Base-by-base conservation (phyloP, 345 rosid genomes). In the Murraya paniculata region DNA sequence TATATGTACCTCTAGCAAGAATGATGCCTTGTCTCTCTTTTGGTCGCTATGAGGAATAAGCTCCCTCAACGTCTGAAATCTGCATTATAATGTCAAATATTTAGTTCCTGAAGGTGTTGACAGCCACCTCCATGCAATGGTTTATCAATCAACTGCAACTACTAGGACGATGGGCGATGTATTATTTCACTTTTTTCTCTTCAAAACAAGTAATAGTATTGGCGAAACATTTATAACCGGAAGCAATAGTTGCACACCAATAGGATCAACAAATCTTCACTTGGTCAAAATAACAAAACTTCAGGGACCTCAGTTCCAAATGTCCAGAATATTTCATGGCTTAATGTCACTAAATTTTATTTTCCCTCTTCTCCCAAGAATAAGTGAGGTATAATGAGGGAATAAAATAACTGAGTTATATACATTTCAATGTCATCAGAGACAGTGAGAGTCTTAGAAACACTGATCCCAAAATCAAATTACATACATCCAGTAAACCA, bases 1-100 rank as follows among this genome's bases (percentile, higher is more conserved):
- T 64, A 27, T 71, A 10, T 41, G 61, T 71, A 94, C 99, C 99
- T 97, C 99, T 72, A 93, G 84, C 21, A 97, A 88, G 83, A 97
- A 93, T 9, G 99, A 95, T 11, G 99, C 99, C 87, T 92, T 95
- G 74, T 97, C 99, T 73, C 96, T 90, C 85, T 94, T 97, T 58
- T 97, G 99, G 77, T 97, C 98, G 18, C 92, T 84, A 72, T 90
- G 94, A 53, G 99, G 99, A 77, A 97, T 91, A 35, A 97, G 86
- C 39, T 84, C 93, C 80, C 98, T 92, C 84, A 97, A 82, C 91
- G 53, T 90, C 85, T 93, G 99, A 88, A 97, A 97, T 83, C 99
- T 97, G 91, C 83, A 81, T 4, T 71, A 60, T 19, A 56, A 38
- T n/a, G 36, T 35, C 57, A 33, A 60, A 61, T 30, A 50, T 41